Conservation (phyloP, 2,329 filamentous ascomycete genomes). For the Salinomyces thailandicus region DNA sequence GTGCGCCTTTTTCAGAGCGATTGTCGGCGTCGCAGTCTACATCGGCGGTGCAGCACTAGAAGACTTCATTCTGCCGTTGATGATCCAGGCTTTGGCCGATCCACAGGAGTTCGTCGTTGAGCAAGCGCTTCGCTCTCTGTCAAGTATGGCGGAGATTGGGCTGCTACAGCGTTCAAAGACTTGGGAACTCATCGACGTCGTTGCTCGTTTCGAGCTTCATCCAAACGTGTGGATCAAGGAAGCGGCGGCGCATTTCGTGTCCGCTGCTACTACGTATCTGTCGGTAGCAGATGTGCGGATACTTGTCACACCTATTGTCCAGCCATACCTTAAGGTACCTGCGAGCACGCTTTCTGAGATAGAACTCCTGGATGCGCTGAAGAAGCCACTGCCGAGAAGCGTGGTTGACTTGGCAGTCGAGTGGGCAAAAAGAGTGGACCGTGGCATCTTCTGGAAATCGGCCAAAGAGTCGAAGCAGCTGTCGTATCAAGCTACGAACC, state of each 20-base stretch:
- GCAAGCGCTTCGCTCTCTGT: conserved; percentile 75
- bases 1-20: conserved; percentile 90
- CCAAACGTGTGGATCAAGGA: conserved; percentile 94
- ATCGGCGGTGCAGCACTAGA: conserved; percentile 82
- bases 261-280: conserved; percentile 63
- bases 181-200: conserved; percentile 78
- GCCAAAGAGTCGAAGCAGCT: conserved; percentile 61
- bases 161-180: conserved; percentile 73
- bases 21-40: conserved; percentile 85
- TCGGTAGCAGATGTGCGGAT: conserved; percentile 73
- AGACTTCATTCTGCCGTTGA: conserved; percentile 88
- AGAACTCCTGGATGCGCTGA: conserved; percentile 68
- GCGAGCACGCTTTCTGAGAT: conserved; percentile 61
- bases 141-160: conserved; percentile 77
- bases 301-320: conserved; percentile 68
- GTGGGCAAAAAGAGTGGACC: conserved; percentile 63
- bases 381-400: conserved; percentile 65
- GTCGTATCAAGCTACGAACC: conserved; percentile 38
- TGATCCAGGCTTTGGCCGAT: conserved; percentile 90
- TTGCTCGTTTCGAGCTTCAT: conserved; percentile 79
- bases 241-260: conserved; percentile 73
- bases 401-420: conserved; percentile 76
- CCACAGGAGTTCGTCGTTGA: conserved; percentile 91
- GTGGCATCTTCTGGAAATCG: conserved; percentile 78
- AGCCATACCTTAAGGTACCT: conserved; percentile 68